These are phyloP conservation scores for Strombidium stylifer DNA, from an alignment of 73 alveolate species.

Conservation along the genomic window DNA sequence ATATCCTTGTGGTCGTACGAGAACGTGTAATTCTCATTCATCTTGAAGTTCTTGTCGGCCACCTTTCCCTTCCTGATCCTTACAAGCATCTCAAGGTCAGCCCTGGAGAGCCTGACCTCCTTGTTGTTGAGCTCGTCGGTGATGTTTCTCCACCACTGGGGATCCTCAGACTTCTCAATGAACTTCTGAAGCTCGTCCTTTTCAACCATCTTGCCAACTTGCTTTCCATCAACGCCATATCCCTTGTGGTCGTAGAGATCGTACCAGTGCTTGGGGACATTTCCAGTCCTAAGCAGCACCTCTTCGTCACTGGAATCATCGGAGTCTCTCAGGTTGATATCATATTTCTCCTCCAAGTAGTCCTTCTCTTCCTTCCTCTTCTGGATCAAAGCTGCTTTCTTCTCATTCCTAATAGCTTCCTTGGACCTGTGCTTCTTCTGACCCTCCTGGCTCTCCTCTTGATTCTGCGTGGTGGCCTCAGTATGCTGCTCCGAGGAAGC, in stretches of 20 bases:
- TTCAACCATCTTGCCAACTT: conserved; percentile 68
- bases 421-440: too few relatives aligned
- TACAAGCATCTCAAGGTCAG: conserved; percentile 81
- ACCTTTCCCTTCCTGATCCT: conserved; percentile 88
- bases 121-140: conserved; percentile 90
- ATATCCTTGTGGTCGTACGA: conserved; percentile 72
- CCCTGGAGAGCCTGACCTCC: conserved; percentile 90
- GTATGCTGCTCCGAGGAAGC: too few relatives aligned
- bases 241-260: conserved; percentile 90
- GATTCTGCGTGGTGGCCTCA: too few relatives aligned
- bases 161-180: conserved; percentile 88
- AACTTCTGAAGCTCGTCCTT: conserved; percentile 91
- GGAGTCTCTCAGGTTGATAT: conserved; percentile 29
- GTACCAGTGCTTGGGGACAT: conserved; percentile 91
- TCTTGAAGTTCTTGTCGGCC: conserved; percentile 72
- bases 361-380: conserved; percentile 1
- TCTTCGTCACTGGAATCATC: conserved; percentile 95
- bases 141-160: conserved; percentile 96
- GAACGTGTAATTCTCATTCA: conserved; percentile 53
- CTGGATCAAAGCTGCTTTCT: neutral
- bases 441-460: too few relatives aligned
- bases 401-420: too few relatives aligned
- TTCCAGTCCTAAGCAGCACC: conserved; percentile 85
- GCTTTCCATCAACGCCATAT: conserved; percentile 80
- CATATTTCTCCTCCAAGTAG: too few relatives aligned